Evolutionary conservation across 768 basidiomycete species (phyloP).

Genomic region (Lactarius psammicola): DNA sequence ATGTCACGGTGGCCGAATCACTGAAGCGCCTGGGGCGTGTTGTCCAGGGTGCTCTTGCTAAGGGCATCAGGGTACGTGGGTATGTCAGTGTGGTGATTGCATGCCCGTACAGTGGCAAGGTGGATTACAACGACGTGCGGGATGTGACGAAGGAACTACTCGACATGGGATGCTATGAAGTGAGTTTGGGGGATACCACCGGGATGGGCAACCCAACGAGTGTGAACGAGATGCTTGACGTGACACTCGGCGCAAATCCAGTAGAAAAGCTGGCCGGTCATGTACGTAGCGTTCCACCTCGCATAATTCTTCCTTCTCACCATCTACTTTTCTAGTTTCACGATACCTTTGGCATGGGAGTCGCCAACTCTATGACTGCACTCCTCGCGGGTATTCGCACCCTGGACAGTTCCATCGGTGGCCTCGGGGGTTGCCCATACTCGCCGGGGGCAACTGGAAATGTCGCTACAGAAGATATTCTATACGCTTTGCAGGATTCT

Average conservation of each 20-base stretch:
- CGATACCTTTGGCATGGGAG: slow-evolving; percentile 84
- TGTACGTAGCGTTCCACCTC: slow-evolving; percentile 39
- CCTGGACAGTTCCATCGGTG: slow-evolving; percentile 81
- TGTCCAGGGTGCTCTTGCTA: slow-evolving; percentile 54
- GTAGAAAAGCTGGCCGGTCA: slow-evolving; percentile 72
- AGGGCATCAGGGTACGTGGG: slow-evolving; percentile 70
- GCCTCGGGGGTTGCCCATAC: slow-evolving; percentile 94
- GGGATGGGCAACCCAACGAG: slow-evolving; percentile 77
- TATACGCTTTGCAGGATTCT: slow-evolving; percentile 75
- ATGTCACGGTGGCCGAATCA: slow-evolving; percentile 69
- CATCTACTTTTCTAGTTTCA: slow-evolving; percentile 58
- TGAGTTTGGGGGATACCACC: slow-evolving; percentile 89
- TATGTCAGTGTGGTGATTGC: slow-evolving; percentile 83
- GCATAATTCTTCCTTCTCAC: neutral
- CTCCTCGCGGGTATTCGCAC: slow-evolving; percentile 74
- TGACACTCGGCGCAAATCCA: slow-evolving; percentile 59
- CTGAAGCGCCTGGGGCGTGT: slow-evolving; percentile 63
- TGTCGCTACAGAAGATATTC: slow-evolving; percentile 88
- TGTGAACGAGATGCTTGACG: slow-evolving; percentile 66
- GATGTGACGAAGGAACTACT: slow-evolving; percentile 67
- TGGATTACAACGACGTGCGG: slow-evolving; percentile 61
- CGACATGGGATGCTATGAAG: slow-evolving; percentile 94
- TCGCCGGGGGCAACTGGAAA: slow-evolving; percentile 96
- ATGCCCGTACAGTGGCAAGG: slow-evolving; percentile 84
- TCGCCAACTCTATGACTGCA: slow-evolving; percentile 72